phyloP scores from a whole-genome alignment of 139 green algal species.

The Mychonastes homosphaera region DNA sequence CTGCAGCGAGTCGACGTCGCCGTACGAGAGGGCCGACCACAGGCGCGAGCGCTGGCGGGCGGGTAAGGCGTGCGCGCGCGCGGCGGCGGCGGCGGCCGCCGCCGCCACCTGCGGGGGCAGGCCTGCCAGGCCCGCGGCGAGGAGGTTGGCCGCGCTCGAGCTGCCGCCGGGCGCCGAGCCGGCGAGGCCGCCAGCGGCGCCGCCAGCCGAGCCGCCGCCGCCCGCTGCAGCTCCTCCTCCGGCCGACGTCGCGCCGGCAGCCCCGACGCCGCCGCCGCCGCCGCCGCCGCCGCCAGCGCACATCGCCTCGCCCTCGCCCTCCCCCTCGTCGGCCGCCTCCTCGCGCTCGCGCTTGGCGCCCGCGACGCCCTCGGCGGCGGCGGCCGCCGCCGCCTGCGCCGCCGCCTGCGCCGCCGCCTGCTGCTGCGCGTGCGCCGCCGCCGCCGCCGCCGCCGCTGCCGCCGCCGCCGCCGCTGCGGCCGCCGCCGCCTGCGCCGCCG shows the following conservation, averaged over 20 bases:
- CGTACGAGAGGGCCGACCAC: slow-evolving; percentile 36
- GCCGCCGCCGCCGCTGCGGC: neutral
- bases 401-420: slow-evolving; percentile 21
- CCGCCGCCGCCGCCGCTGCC: slow-evolving; percentile 8
- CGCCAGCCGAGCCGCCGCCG: neutral
- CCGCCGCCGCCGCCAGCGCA: slow-evolving; percentile 3
- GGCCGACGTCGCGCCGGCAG: no score
- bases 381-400: slow-evolving; percentile 9
- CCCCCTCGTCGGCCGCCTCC: slow-evolving; percentile 7
- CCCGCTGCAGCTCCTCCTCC: no score
- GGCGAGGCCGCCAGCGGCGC: neutral
- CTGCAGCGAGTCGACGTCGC: slow-evolving; percentile 46
- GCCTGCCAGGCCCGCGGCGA: no score
- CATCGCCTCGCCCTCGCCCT: neutral
- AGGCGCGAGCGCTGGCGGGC: slow-evolving; percentile 36
- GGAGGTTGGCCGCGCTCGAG: no score
- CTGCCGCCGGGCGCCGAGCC: neutral
- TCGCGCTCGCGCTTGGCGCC: slow-evolving; percentile 2
- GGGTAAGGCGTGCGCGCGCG: slow-evolving; percentile 21
- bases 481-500: neutral
- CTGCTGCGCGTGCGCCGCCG: slow-evolving; percentile 20
- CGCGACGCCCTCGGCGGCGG: no score
- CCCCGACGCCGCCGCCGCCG: slow-evolving; percentile 1
- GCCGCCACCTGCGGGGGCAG: no score
- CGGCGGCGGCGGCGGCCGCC: neutral